Conservation (phyloP, 1,284 basidiomycete genomes). For the Ceratobasidium sp. region DNA sequence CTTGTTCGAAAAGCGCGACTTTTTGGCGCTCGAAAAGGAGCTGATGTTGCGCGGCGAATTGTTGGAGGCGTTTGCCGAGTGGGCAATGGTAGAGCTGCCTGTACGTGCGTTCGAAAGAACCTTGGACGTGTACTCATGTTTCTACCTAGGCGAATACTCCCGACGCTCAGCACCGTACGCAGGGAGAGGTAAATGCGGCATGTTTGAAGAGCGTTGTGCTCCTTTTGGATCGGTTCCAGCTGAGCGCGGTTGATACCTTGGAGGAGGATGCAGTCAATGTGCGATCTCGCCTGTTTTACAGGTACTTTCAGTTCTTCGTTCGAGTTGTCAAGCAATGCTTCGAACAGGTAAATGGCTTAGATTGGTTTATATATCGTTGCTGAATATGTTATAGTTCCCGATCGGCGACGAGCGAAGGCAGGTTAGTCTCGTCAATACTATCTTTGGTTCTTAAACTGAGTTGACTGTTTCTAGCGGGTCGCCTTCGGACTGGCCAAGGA, state of each 20-base stretch:
- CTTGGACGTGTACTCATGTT: not conserved
- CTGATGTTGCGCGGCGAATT: constrained; percentile 70
- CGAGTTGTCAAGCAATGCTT: constrained; percentile 26
- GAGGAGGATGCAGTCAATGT: constrained; percentile 73
- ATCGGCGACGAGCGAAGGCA: constrained; percentile 25
- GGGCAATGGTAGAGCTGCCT: constrained; percentile 55
- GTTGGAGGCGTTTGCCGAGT: constrained; percentile 76
- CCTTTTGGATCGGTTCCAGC: constrained; percentile 75
- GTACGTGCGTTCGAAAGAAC: constrained; percentile 40
- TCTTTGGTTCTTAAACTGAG: constrained; percentile 5
- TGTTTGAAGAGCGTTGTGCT: constrained; percentile 75
- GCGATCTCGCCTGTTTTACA: constrained; percentile 77
- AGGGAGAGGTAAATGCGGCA: constrained; percentile 73
- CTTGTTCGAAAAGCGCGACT: constrained; percentile 67
- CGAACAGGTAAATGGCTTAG: constrained; percentile 26
- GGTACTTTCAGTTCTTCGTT: constrained; percentile 72
- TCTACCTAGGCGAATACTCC: constrained; percentile 1
- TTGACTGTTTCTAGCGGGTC: not conserved
- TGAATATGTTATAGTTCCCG: not conserved
- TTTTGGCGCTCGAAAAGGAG: constrained; percentile 67
- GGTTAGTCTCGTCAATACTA: constrained; percentile 21
- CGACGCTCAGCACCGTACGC: constrained; percentile 44
- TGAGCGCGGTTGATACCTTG: constrained; percentile 66
- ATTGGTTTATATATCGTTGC: not conserved
- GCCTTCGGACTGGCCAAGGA: constrained; percentile 38